phyloP scores from a whole-genome alignment of 345 rosid genomes.

The Eutrema yunnanense region DNA sequence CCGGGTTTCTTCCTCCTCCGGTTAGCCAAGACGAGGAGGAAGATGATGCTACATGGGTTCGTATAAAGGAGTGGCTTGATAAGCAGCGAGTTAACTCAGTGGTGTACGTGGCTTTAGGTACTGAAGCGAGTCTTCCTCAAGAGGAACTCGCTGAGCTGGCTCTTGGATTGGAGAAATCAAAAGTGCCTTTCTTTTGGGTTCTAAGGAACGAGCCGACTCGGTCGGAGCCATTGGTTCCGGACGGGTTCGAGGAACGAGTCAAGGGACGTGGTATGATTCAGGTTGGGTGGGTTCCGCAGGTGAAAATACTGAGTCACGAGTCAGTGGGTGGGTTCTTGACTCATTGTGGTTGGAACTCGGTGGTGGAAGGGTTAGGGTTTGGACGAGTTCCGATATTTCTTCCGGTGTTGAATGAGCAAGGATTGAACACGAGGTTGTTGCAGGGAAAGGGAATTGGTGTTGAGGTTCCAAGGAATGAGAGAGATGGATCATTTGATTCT shows the following conservation, averaged over 20 bases:
- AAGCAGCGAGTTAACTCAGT: constrained; percentile 34
- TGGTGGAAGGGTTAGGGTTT: constrained; percentile 36
- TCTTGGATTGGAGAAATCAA: constrained; percentile 42
- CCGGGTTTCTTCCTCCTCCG: constrained; percentile 51
- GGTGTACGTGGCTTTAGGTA: constrained; percentile 45
- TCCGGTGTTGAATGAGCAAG: constrained; percentile 41
- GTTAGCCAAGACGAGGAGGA: not conserved
- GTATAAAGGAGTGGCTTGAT: constrained; percentile 36
- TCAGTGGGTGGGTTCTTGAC: constrained; percentile 42
- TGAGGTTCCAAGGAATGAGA: constrained; percentile 31
- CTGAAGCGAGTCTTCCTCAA: constrained; percentile 31
- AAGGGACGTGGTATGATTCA: constrained; percentile 27
- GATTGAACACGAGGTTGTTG: constrained; percentile 37
- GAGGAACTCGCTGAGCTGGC: constrained; percentile 37
- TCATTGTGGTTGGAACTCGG: constrained; percentile 44
- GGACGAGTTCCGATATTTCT: constrained; percentile 33
- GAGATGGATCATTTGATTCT: constrained; percentile 36
- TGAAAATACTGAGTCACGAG: constrained; percentile 32
- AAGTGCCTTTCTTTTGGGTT: constrained; percentile 43
- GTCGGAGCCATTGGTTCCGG: constrained; percentile 11
- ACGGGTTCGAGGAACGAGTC: constrained; percentile 30
- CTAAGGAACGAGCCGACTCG: constrained; percentile 26
- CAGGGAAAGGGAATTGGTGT: constrained; percentile 33
- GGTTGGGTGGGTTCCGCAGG: constrained; percentile 37
- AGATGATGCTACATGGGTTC: constrained; percentile 22